phyloP scores from a whole-genome alignment of 495 filamentous ascomycete genomes.

The Gamarada debralockiae region DNA sequence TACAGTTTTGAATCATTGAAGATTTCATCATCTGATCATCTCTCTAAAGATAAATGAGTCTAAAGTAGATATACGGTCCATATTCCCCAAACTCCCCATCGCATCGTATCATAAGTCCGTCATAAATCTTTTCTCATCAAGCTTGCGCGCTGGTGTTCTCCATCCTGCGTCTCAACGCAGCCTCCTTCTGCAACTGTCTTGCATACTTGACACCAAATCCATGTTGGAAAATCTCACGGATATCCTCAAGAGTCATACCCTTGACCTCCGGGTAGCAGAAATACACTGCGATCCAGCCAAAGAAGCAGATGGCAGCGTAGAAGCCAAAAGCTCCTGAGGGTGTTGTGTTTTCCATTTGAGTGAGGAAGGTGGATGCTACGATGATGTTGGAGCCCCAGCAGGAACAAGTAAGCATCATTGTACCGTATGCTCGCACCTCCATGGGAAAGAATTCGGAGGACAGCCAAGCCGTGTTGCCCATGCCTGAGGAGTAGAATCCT shows the following conservation, averaged over 20 bases:
- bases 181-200: slow-evolving; percentile 31
- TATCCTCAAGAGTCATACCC: slow-evolving; percentile 45
- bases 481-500: slow-evolving; percentile 39
- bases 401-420: slow-evolving; percentile 47
- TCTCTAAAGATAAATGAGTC: too few relatives aligned
- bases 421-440: slow-evolving; percentile 48
- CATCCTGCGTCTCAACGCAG: neutral
- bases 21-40: too few relatives aligned
- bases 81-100: too few relatives aligned
- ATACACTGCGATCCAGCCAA: slow-evolving; percentile 42
- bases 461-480: slow-evolving; percentile 50
- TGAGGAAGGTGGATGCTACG: slow-evolving; percentile 47
- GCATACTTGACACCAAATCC: slow-evolving; percentile 43
- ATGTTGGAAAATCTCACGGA: slow-evolving; percentile 44
- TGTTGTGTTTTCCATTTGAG: slow-evolving; percentile 44
- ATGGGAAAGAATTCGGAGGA: slow-evolving; percentile 48
- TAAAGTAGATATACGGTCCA: too few relatives aligned
- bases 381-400: slow-evolving; percentile 51
- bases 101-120: too few relatives aligned
- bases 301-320: slow-evolving; percentile 44
- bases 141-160: neutral
- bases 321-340: slow-evolving; percentile 49
- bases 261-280: slow-evolving; percentile 49
- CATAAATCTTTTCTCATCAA: too few relatives aligned
- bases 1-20: too few relatives aligned